phyloP scores from a whole-genome alignment of 257 asterid genomes.

The Orobanche coerulescens region DNA sequence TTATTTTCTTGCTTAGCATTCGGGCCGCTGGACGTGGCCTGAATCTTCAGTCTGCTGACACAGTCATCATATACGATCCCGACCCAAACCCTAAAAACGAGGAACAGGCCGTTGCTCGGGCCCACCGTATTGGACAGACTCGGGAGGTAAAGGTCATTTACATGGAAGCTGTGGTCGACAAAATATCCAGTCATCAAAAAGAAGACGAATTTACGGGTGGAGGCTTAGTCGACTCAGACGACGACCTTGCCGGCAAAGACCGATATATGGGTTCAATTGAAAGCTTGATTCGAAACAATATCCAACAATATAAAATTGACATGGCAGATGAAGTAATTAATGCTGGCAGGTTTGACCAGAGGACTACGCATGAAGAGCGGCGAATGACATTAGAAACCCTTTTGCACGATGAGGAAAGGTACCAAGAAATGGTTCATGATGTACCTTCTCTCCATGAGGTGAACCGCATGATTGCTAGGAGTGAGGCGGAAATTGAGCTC shows the following conservation, averaged over 20 bases:
- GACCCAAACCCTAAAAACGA: conserved; percentile 99
- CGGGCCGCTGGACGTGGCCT: conserved; percentile 99
- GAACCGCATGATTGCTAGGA: conserved; percentile 97
- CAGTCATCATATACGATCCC: conserved; percentile 97
- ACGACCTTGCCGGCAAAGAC: conserved; percentile 93
- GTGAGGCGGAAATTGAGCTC: conserved; percentile 85
- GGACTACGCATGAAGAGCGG: conserved; percentile 99
- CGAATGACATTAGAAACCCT: conserved; percentile 87
- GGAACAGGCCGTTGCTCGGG: conserved; percentile 99
- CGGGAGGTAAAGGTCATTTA: conserved; percentile 97
- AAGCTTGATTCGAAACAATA: conserved; percentile 89
- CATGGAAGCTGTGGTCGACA: conserved; percentile 97
- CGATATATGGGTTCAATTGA: conserved; percentile 94
- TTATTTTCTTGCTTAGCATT: conserved; percentile 94
- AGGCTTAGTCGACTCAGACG: conserved; percentile 83
- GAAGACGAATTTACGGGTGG: conserved; percentile 83
- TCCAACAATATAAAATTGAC: conserved; percentile 97
- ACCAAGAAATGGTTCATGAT: conserved; percentile 91
- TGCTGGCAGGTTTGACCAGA: conserved; percentile 99
- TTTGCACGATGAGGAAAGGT: conserved; percentile 95
- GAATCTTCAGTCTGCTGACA: conserved; percentile 96
- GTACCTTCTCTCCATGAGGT: conserved; percentile 97
- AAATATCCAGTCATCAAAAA: conserved; percentile 81
- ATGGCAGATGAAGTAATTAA: conserved; percentile 99
- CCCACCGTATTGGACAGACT: conserved; percentile 97